A percentile compares a stretch with the other conserved stretches of the same genome.
Evolutionary conservation across 2,329 filamentous ascomycete species (phyloP).

Genomic region (Orbilia blumenaviensis): DNA sequence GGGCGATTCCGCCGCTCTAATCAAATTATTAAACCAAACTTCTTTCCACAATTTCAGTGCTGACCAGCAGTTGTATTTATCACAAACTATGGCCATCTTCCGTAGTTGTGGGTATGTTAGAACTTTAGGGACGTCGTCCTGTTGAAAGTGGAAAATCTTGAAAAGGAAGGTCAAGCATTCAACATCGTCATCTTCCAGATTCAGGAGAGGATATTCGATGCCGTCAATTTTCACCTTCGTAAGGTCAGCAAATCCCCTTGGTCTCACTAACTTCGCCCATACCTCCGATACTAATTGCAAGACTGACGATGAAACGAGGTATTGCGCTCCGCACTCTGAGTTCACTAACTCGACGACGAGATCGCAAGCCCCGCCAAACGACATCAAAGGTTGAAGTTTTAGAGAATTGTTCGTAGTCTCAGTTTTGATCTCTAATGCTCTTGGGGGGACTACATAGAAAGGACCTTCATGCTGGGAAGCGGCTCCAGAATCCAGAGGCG

Average conservation of each 20-base stretch:
- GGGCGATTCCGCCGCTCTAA: not conserved
- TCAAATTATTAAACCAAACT: not conserved
- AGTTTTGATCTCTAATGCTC: too few species aligned
- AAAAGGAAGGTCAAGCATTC: slow-evolving; percentile 4
- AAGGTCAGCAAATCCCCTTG: not conserved
- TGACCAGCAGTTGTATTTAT: slow-evolving; percentile 15
- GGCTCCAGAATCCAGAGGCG: too few species aligned
- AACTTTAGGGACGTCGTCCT: not conserved
- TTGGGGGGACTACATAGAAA: too few species aligned
- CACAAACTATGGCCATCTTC: slow-evolving; percentile 14
- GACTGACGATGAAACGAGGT: not conserved
- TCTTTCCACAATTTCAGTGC: slow-evolving; percentile 4
- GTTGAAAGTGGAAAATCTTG: slow-evolving; percentile 6
- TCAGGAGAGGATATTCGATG: not conserved
- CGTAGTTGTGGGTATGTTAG: slow-evolving; percentile 2
- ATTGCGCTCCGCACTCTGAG: not conserved
- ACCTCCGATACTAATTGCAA: not conserved
- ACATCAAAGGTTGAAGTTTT: not conserved
- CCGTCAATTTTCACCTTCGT: not conserved
- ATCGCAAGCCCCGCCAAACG: not conserved
- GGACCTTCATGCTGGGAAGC: too few species aligned
- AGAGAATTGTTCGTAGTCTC: too few species aligned
- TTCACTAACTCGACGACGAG: not conserved
- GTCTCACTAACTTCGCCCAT: not conserved
- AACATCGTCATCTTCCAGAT: not conserved